phyloP scores from a whole-genome alignment of 176 grass and related monocot genomes.

The Puccinellia tenuiflora region DNA sequence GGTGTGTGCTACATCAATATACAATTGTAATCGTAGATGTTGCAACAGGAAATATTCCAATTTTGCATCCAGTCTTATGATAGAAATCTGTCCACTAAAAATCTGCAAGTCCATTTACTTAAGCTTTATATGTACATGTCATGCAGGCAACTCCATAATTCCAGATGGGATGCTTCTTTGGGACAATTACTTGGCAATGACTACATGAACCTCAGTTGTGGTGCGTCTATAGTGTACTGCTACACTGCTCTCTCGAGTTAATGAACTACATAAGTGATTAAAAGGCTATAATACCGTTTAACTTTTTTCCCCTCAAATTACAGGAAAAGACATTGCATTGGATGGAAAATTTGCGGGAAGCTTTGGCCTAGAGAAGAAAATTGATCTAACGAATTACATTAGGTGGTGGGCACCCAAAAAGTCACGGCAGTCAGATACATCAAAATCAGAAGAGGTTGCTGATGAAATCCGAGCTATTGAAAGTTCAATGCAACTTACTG shows the following conservation, averaged over 20 bases:
- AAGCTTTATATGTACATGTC: slow-evolving; percentile 1
- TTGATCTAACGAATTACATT: slow-evolving; percentile 97
- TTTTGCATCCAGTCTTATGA: not conserved
- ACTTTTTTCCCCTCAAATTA: slow-evolving; percentile 49
- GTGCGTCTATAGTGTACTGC: slow-evolving; percentile 33
- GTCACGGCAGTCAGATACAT: slow-evolving; percentile 55
- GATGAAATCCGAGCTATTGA: slow-evolving; percentile 80
- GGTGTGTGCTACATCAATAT: not conserved
- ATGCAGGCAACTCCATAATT: slow-evolving; percentile 78
- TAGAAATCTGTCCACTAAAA: not conserved
- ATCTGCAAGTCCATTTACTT: not conserved
- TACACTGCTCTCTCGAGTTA: not conserved
- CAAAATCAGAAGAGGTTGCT: slow-evolving; percentile 58
- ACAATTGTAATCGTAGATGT: not conserved
- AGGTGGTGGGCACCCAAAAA: slow-evolving; percentile 95
- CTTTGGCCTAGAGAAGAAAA: slow-evolving; percentile 75
- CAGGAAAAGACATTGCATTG: slow-evolving; percentile 59
- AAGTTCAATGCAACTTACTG: slow-evolving; percentile 55
- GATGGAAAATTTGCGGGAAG: slow-evolving; percentile 65
- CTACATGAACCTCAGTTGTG: slow-evolving; percentile 58
- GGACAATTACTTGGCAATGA: slow-evolving; percentile 77
- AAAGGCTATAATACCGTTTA: slow-evolving; percentile 15
- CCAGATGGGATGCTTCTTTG: slow-evolving; percentile 85
- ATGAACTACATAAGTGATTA: slow-evolving; percentile 7
- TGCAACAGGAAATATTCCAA: not conserved